phyloP scores from a whole-genome alignment of 2,329 filamentous ascomycete genomes.

The Ophiostoma piceae region DNA sequence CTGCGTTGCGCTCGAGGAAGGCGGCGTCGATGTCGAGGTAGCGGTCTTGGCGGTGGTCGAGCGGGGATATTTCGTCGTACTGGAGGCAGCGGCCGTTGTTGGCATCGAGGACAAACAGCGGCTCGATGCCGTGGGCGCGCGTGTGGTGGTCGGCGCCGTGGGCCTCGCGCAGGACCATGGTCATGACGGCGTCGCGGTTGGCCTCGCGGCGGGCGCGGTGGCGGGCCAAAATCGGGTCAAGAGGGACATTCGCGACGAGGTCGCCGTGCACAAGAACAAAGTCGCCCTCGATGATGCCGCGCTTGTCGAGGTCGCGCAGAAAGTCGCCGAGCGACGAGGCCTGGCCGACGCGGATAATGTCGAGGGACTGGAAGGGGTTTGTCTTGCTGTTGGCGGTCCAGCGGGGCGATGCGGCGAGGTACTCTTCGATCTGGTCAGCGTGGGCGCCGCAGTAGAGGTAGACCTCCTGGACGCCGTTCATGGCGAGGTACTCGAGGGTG shows the following conservation, averaged over 20 bases:
- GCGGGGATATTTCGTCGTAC: slow-evolving; percentile 82
- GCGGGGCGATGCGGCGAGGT: slow-evolving; percentile 68
- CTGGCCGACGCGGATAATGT: slow-evolving; percentile 77
- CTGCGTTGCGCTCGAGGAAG: slow-evolving; percentile 56
- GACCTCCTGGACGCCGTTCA: slow-evolving; percentile 90
- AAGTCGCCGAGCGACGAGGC: slow-evolving; percentile 88
- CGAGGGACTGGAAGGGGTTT: slow-evolving; percentile 68
- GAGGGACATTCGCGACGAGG: slow-evolving; percentile 78
- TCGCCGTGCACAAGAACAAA: slow-evolving; percentile 92
- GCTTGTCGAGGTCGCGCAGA: slow-evolving; percentile 85
- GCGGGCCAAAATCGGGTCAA: slow-evolving; percentile 71
- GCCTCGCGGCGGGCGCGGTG: slow-evolving; percentile 75
- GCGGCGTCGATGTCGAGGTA: slow-evolving; percentile 71
- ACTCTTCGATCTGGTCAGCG: slow-evolving; percentile 78
- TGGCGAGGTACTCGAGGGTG: slow-evolving; percentile 90
- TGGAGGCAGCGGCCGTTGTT: slow-evolving; percentile 76
- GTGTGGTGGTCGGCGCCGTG: slow-evolving; percentile 60
- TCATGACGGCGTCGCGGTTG: slow-evolving; percentile 97
- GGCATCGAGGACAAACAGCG: slow-evolving; percentile 82
- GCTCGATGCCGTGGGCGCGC: slow-evolving; percentile 67
- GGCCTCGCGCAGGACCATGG: slow-evolving; percentile 81
- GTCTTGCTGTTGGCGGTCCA: slow-evolving; percentile 57
- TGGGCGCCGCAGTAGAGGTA: slow-evolving; percentile 89
- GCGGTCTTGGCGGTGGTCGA: slow-evolving; percentile 51
- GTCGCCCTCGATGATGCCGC: slow-evolving; percentile 78